A percentile compares a stretch with the other conserved stretches of the same genome.
Conservation (phyloP, 345 rosid species). For the Salix brachista region DNA sequence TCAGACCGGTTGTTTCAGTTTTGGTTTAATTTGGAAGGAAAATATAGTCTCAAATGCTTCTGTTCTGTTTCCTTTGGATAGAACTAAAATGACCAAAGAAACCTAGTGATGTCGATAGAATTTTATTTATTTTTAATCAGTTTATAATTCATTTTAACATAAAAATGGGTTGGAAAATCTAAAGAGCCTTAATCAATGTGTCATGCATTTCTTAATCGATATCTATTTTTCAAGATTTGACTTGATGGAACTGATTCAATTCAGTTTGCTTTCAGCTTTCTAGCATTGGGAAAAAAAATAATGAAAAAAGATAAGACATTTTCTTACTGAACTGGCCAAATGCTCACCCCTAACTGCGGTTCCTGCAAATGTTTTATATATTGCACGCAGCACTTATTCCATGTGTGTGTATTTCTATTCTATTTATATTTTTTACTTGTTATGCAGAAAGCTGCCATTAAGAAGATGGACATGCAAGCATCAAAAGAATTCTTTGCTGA, state of each 20-base stretch:
- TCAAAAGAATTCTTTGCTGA: slow-evolving; percentile 92
- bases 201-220: not conserved
- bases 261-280: not conserved
- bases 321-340: not conserved
- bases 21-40: not conserved
- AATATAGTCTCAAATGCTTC: not conserved
- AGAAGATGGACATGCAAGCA: slow-evolving; percentile 98
- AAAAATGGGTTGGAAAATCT: not conserved
- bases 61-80: not conserved
- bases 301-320: not conserved
- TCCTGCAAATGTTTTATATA: not conserved
- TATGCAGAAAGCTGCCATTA: slow-evolving; percentile 90
- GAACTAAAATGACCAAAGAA: not conserved
- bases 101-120: not conserved
- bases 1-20: not conserved
- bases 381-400: not conserved
- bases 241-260: not conserved
- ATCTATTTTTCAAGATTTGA: not conserved
- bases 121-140: not conserved
- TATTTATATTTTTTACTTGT: not conserved
- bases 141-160: not conserved
- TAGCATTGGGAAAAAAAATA: not conserved
- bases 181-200: not conserved
- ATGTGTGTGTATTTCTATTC: not conserved
- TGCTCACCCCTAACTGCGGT: not conserved